Conservation (phyloP, 2,329 filamentous ascomycete species). For the Monilinia aucupariae region DNA sequence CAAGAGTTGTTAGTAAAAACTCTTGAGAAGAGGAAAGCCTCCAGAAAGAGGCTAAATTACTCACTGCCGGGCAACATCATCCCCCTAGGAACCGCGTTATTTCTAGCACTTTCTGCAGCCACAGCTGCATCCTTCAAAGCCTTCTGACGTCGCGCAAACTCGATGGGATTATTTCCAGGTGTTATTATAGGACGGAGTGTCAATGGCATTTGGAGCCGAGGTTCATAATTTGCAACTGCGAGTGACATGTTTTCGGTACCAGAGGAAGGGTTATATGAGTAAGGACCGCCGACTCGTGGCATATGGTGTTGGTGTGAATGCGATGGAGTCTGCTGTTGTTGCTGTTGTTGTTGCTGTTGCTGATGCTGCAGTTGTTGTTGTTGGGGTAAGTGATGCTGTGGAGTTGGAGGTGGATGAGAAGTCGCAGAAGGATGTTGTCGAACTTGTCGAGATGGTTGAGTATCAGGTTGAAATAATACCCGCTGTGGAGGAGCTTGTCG, state of each 20-base stretch:
- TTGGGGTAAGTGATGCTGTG: slow-evolving; percentile 25
- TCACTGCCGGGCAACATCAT: slow-evolving; percentile 61
- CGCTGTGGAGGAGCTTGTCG: slow-evolving; percentile 80
- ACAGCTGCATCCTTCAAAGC: slow-evolving; percentile 37
- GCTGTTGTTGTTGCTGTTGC: slow-evolving; percentile 23
- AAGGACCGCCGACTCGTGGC: slow-evolving; percentile 36
- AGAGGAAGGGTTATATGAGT: slow-evolving; percentile 47
- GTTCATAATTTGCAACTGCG: slow-evolving; percentile 65
- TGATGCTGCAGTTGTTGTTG: not conserved
- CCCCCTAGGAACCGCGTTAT: slow-evolving; percentile 41
- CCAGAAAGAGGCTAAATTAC: slow-evolving; percentile 31
- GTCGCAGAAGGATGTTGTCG: slow-evolving; percentile 53
- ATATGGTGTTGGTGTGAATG: slow-evolving; percentile 31
- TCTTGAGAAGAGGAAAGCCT: not conserved
- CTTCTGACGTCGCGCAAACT: slow-evolving; percentile 57
- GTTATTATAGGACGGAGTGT: slow-evolving; percentile 69
- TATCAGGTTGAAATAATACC: slow-evolving; percentile 79
- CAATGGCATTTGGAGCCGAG: slow-evolving; percentile 55
- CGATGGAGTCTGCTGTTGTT: slow-evolving; percentile 17
- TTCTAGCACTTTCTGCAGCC: slow-evolving; percentile 34
- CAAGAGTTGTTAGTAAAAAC: slow-evolving; percentile 19
- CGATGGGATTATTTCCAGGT: slow-evolving; percentile 65
- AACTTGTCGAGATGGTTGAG: slow-evolving; percentile 56
- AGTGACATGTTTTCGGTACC: slow-evolving; percentile 53
- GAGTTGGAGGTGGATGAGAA: slow-evolving; percentile 29